Conservation (phyloP, 805 yeast genomes). For the Torulaspora microellipsoides region DNA sequence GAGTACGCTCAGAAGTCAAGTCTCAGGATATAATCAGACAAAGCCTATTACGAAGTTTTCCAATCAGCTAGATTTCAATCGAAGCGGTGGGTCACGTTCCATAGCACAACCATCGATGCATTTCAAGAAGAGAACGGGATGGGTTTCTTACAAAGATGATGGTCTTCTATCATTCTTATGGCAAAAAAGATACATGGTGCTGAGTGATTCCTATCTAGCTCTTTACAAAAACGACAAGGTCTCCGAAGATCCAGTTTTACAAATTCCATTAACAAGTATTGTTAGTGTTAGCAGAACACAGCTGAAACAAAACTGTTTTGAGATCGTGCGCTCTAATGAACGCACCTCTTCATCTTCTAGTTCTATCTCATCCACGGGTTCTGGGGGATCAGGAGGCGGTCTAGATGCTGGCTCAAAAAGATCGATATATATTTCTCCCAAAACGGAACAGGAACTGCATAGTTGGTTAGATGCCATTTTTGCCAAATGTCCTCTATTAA, state of each 20-base stretch:
- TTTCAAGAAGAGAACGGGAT: conserved; percentile 45
- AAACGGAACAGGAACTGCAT: conserved; percentile 71
- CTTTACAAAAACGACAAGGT: conserved; percentile 64
- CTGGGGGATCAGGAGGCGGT: conserved; percentile 12
- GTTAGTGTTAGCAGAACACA: conserved; percentile 63
- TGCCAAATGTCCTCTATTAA: conserved; percentile 60
- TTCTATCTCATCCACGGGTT: conserved; percentile 13
- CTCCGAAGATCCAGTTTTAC: conserved; percentile 43
- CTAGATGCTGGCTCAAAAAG: conserved; percentile 39
- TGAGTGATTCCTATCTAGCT: conserved; percentile 69
- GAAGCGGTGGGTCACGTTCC: conserved; percentile 28
- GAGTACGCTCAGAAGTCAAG: conserved; percentile 9
- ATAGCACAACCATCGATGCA: conserved; percentile 14
- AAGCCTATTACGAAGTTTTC: conserved; percentile 35
- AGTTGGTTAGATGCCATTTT: conserved; percentile 90
- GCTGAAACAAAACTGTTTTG: conserved; percentile 75
- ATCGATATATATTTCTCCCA: conserved; percentile 69
- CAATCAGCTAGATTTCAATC: conserved; percentile 34
- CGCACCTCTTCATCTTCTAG: conserved; percentile 24
- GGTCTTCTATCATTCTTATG: conserved; percentile 86
- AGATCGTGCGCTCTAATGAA: conserved; percentile 52
- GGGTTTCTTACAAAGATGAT: conserved; percentile 91
- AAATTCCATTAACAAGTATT: conserved; percentile 55
- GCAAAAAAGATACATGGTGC: conserved; percentile 81
- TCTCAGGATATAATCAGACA: conserved; percentile 34